Conservation (phyloP, 2,329 filamentous ascomycete genomes). For the Apiospora pterosperma region DNA sequence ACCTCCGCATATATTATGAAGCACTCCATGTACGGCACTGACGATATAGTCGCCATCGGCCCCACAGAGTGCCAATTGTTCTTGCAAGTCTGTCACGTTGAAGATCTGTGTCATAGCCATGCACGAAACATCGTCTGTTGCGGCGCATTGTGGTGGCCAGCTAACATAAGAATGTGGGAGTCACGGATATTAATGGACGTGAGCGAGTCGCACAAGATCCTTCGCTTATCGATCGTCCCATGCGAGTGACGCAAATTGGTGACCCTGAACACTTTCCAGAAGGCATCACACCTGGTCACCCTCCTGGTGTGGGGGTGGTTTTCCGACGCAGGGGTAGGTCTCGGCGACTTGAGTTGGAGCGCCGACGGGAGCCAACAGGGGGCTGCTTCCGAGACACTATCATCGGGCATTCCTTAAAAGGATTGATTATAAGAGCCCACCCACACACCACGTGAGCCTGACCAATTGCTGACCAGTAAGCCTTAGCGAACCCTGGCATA, state of each 20-base stretch:
- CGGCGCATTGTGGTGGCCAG: not conserved
- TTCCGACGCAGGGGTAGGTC: not conserved
- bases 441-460: not conserved
- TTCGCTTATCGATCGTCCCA: not conserved
- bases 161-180: not conserved
- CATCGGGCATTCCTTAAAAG: not conserved
- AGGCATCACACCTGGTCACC: not conserved
- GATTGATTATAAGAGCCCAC: not conserved
- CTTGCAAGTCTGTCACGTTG: not conserved
- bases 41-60: not conserved
- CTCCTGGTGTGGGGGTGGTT: not conserved
- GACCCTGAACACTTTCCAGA: not conserved
- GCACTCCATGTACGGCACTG: no score
- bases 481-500: no score
- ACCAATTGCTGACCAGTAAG: not conserved
- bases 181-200: not conserved
- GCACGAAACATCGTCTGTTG: not conserved
- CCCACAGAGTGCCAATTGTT: not conserved
- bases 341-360: not conserved
- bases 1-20: no score
- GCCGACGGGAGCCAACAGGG: not conserved
- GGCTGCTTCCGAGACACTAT: not conserved
- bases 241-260: not conserved
- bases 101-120: not conserved
- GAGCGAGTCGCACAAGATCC: not conserved